A percentile compares a stretch with the other conserved stretches of the same genome.
Conservation (phyloP, 2,329 filamentous ascomycete genomes). For the Aspergillus cejpii region DNA sequence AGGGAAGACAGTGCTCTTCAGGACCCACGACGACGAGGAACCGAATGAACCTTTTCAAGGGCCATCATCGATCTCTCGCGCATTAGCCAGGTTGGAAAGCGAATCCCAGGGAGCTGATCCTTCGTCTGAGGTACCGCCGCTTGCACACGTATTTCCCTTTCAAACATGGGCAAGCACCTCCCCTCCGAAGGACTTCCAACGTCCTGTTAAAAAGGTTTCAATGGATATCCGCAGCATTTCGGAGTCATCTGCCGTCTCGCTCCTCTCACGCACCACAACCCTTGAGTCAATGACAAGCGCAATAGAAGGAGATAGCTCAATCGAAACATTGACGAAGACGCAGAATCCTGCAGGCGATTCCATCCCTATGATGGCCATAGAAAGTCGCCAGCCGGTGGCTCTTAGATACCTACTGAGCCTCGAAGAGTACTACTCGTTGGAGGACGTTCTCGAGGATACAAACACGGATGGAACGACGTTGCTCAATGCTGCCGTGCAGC, state of each 20-base stretch:
- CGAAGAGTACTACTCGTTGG: conserved; percentile 64
- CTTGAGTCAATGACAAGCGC: conserved; percentile 65
- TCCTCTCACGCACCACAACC: conserved; percentile 71
- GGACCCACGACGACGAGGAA: conserved; percentile 32
- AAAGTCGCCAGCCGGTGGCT: conserved; percentile 63
- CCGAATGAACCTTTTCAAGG: conserved; percentile 18
- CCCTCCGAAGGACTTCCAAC: conserved; percentile 39
- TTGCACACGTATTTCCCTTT: conserved; percentile 89
- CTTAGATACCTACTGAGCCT: conserved; percentile 73
- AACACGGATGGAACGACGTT: conserved; percentile 88
- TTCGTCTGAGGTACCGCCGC: conserved; percentile 29
- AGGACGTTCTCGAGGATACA: conserved; percentile 69
- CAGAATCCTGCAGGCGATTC: conserved; percentile 69
- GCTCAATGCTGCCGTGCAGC: conserved; percentile 81
- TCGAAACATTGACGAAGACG: conserved; percentile 55
- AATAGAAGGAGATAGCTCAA: conserved; percentile 78
- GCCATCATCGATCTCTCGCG: conserved; percentile 20
- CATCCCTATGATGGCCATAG: conserved; percentile 77
- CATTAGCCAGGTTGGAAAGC: conserved; percentile 14
- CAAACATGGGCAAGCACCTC: conserved; percentile 53
- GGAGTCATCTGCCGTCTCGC: conserved; percentile 75
- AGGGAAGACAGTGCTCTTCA: conserved; percentile 25
- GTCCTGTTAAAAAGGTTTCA: conserved; percentile 69
- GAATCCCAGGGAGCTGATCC: conserved; percentile 13
- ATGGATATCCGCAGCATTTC: conserved; percentile 88